Evolutionary conservation across 2,329 filamentous ascomycete species (phyloP), one percentile per base, ranked within the genome.

Genomic region (Berkeleyomyces basicola): DNA sequence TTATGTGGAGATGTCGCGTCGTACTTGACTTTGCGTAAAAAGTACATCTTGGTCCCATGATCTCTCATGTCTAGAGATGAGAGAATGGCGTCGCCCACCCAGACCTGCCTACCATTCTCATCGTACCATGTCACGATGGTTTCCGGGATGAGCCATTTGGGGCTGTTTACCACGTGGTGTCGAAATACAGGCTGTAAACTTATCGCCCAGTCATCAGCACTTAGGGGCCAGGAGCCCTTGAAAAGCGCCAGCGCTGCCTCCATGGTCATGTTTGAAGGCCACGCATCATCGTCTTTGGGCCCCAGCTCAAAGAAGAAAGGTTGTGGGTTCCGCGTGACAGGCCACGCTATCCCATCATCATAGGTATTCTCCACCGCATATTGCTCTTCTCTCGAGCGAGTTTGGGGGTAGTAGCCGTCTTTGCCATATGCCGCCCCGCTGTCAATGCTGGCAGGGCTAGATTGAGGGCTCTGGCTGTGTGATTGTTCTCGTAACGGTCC

Each of bases 41-140:
- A 55, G 36, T 55, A 39, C 51, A 16, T 55, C 31, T 55, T 55
- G 3, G 51, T 55, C 51, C 51, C 51, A 36, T 55, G 51, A 55
- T 55, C 51, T 55, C 33, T 37, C 51, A 55, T 55, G 33, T 55
- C 51, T 36, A 55, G 14, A 1, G 51, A 31, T 55, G 51, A 55
- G 51, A 55, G 51, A 39, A 55, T 55, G 2, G 51, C 51, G 16
- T 55, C 51, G 16, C 51, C 51, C 51, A 55, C 39, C 51, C 51
- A 55, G 11, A 55, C 51, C 14, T 55, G 51, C 11, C 51, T 36
- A n/a, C 51, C 51, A 37, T 11, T 9, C 33, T 55, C 51, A 14
- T 55, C 51, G 31, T 55, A 55, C 51, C 51, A 55, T n/a, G 51
- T 55, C 51, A 55, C 51, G 39, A 55, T 55, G 33, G 51, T 55